Evolutionary conservation across 2,329 filamentous ascomycete species (phyloP), one percentile per base, ranked within the genome.

Genomic region (Cadophora sp.): DNA sequence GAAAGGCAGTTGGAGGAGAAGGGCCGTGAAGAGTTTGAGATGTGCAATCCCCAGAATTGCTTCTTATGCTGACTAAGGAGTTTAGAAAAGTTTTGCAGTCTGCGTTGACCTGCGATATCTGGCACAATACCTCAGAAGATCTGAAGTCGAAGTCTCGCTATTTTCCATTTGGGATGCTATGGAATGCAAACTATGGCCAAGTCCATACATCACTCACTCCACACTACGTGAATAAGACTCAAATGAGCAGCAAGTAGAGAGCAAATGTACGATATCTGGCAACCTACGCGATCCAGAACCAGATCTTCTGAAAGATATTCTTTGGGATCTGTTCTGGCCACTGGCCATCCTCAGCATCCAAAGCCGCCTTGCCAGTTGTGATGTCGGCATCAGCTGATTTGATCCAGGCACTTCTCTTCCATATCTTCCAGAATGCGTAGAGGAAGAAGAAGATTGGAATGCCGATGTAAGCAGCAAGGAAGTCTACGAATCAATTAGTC

Each of bases 391-490:
- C 79, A 0, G 73, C 75, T 16, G 80, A 72, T 5, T 74, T 72
- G 56, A 76, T 68, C 56, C 63, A 69, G 64, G 83, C 86, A 0
- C 91, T 92, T 76, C 83, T 86, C 77, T 91, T 89, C 67, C 89
- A 73, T 7, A 92, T 34, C 78, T 95, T 96, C 89, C 91, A 95
- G 6, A 86, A 87, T 3, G 90, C 51, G 76, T 87, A 94, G 1
- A 95, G 80, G 0, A 89, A 72, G 0, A 91, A 91, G 75, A 92
- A 93, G 1, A 93, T 80, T 5, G 85, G 86, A 62, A 94, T 86
- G 84, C 92, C 93, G 60, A 89, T 88, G 78, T 94, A 94, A 3
- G 82, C 84, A 78, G 93, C 93, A 31, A 95, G 79, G 77, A 95
- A 96, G 7, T 86, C 88, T 7, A 89, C 83, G 0, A 91, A 76